A percentile compares a stretch with the other conserved stretches of the same genome.
Evolutionary conservation across 2,329 filamentous ascomycete species (phyloP).

Genomic region (Didymella sp.): DNA sequence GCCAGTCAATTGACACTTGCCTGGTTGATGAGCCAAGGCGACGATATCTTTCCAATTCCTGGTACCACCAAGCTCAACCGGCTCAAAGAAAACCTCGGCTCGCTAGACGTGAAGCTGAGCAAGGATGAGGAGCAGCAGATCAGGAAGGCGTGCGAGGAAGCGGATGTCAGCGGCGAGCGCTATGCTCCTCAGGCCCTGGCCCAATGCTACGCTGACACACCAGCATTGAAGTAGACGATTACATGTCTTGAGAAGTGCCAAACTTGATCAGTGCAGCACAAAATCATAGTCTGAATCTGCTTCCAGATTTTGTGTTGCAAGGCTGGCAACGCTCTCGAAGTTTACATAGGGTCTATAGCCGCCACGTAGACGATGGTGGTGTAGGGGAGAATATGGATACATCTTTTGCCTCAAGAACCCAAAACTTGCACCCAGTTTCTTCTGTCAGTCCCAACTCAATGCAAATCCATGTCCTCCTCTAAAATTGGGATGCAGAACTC

Average conservation of each 20-base stretch:
- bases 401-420: too few species aligned
- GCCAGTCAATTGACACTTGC: slow-evolving; percentile 63
- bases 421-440: too few species aligned
- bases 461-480: too few species aligned
- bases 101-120: slow-evolving; percentile 36
- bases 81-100: slow-evolving; percentile 43
- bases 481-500: too few species aligned
- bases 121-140: slow-evolving; percentile 41
- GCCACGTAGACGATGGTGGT: not conserved
- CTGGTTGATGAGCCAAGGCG: slow-evolving; percentile 53
- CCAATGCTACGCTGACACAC: slow-evolving; percentile 51
- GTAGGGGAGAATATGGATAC: not conserved
- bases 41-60: slow-evolving; percentile 64
- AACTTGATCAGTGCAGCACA: not conserved
- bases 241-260: too few species aligned
- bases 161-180: slow-evolving; percentile 52
- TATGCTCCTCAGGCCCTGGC: slow-evolving; percentile 50
- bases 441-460: too few species aligned
- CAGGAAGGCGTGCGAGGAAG: slow-evolving; percentile 41
- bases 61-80: slow-evolving; percentile 50
- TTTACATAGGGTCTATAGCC: not conserved
- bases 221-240: slow-evolving; percentile 24
- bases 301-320: too few species aligned
- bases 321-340: not conserved
- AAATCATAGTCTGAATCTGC: not conserved